Evolutionary conservation across 768 basidiomycete species (phyloP).

Genomic region (Macrolepiota fuliginosa): DNA sequence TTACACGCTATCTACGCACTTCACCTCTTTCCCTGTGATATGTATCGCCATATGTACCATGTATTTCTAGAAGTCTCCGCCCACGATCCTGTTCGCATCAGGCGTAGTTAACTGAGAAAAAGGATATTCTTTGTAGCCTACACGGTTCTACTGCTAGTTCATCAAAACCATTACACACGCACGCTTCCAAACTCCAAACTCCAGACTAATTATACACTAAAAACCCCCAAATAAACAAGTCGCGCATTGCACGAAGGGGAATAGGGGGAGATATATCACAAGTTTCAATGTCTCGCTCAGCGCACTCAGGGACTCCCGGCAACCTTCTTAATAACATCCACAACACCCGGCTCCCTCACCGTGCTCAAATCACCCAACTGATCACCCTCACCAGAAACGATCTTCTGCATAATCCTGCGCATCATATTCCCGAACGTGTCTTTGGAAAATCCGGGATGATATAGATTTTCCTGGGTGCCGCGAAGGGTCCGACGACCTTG

Average conservation of each 20-base stretch:
- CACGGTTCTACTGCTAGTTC: too few species aligned
- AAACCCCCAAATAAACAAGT: neutral
- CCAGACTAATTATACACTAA: neutral
- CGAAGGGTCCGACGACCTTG: constrained; percentile 97
- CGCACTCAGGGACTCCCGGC: constrained; percentile 33
- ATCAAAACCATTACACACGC: neutral
- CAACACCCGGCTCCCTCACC: constrained; percentile 82
- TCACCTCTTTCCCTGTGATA: neutral
- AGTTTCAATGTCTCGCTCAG: too few species aligned
- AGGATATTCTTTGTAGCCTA: neutral
- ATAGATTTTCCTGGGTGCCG: constrained; percentile 90
- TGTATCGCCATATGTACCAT: too few species aligned
- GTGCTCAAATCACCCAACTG: constrained; percentile 95
- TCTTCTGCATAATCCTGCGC: constrained; percentile 95
- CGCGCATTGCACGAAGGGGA: too few species aligned
- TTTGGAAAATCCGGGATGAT: constrained; percentile 86
- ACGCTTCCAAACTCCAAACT: neutral
- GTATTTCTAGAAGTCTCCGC: neutral
- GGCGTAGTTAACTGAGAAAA: too few species aligned
- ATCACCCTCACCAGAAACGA: constrained; percentile 91
- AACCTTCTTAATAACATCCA: constrained; percentile 82
- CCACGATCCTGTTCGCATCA: neutral
- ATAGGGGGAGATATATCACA: neutral
- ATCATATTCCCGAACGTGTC: constrained; percentile 97
- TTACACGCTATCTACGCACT: neutral